Evolutionary conservation across 768 basidiomycete genomes (phyloP).

Genomic region (Phlebiopsis gigantea): DNA sequence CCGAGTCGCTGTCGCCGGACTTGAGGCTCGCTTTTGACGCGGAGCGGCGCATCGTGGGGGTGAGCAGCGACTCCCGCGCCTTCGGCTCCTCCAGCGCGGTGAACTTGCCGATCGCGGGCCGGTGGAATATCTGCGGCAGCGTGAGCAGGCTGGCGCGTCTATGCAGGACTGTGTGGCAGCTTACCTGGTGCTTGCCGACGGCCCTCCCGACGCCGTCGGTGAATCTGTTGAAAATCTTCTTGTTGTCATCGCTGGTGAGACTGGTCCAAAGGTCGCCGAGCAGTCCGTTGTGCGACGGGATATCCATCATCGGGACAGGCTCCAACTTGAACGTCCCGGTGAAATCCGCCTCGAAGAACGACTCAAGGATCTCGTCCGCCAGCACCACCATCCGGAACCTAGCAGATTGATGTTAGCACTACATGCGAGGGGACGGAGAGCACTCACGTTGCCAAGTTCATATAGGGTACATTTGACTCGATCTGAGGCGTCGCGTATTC

Average conservation of each 20-base stretch:
- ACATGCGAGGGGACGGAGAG: not conserved
- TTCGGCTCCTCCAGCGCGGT: slow-evolving; percentile 84
- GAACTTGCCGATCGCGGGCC: slow-evolving; percentile 82
- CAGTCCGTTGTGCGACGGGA: slow-evolving; percentile 54
- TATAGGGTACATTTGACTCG: slow-evolving; percentile 82
- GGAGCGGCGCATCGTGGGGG: slow-evolving; percentile 59
- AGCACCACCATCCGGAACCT: slow-evolving; percentile 99
- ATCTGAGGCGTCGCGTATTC: slow-evolving; percentile 38
- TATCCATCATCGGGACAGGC: slow-evolving; percentile 60
- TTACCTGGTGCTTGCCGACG: slow-evolving; percentile 86
- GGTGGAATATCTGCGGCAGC: slow-evolving; percentile 41
- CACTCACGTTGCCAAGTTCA: slow-evolving; percentile 81
- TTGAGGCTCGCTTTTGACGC: slow-evolving; percentile 49
- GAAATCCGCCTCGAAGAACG: slow-evolving; percentile 93
- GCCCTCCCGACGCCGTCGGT: slow-evolving; percentile 94
- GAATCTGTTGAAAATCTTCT: slow-evolving; percentile 87
- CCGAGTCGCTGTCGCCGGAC: slow-evolving; percentile 20
- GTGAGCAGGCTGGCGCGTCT: slow-evolving; percentile 24
- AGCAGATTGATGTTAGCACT: slow-evolving; percentile 7
- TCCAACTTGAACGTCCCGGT: slow-evolving; percentile 83
- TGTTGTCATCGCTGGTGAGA: slow-evolving; percentile 88
- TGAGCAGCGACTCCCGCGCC: slow-evolving; percentile 80
- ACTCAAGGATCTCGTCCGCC: slow-evolving; percentile 93
- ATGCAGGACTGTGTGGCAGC: slow-evolving; percentile 12
- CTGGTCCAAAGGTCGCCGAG: slow-evolving; percentile 85